A percentile compares a stretch with the other conserved stretches of the same genome.
Evolutionary conservation across 176 grass and related monocot species (phyloP).

Genomic region (Eremochloa ophiuroides): DNA sequence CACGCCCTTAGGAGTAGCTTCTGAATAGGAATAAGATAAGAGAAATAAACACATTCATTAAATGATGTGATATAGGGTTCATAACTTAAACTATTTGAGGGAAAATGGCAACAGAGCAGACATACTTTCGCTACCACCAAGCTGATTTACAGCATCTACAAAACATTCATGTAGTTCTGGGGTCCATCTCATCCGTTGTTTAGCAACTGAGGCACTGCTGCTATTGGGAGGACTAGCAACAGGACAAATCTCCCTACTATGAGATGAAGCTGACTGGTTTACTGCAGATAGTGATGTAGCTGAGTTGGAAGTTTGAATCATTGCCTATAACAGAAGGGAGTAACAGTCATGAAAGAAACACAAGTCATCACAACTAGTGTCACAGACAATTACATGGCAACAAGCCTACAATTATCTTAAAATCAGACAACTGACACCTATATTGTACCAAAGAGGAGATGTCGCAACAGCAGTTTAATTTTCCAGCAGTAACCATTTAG

Average conservation of each 20-base stretch:
- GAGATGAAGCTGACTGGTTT: constrained; percentile 51
- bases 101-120: constrained; percentile 15
- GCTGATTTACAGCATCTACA: constrained; percentile 86
- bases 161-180: constrained; percentile 93
- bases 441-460: constrained; percentile 7
- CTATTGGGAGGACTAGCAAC: constrained; percentile 56
- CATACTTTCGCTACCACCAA: constrained; percentile 93
- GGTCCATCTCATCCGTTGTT: constrained; percentile 85
- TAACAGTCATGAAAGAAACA: constrained; percentile 24
- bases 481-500: neutral
- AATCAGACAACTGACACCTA: neutral
- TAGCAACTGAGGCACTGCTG: constrained; percentile 43
- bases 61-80: constrained; percentile 14
- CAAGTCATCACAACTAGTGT: neutral
- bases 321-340: constrained; percentile 25
- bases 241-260: constrained; percentile 54
- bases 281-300: constrained; percentile 31
- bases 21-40: constrained; percentile 34
- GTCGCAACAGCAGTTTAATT: constrained; percentile 8
- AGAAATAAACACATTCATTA: constrained; percentile 18
- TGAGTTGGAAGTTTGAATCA: constrained; percentile 31
- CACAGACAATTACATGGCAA: neutral
- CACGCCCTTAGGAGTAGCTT: constrained; percentile 92
- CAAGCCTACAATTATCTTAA: constrained; percentile 1
- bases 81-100: constrained; percentile 6